phyloP scores from a whole-genome alignment of 306 rosid genomes.

The Acmispon strigosus region DNA sequence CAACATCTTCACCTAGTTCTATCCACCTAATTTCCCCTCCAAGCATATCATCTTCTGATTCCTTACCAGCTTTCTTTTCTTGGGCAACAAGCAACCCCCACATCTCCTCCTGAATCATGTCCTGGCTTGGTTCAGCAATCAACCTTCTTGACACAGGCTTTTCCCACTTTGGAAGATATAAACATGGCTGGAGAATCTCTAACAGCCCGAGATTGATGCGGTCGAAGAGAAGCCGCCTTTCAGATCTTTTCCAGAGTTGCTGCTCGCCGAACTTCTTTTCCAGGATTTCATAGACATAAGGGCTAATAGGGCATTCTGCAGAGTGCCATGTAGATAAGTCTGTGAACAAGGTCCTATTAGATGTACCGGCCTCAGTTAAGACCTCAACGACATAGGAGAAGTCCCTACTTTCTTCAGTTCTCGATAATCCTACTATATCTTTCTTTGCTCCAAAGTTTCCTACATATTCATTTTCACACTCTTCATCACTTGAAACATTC shows the following conservation, averaged over 20 bases:
- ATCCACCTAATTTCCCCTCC: slow-evolving; percentile 48
- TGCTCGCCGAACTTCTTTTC: slow-evolving; percentile 85
- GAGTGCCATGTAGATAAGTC: slow-evolving; percentile 42
- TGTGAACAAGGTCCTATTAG: slow-evolving; percentile 25
- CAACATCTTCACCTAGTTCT: slow-evolving; percentile 60
- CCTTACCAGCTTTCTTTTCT: slow-evolving; percentile 46
- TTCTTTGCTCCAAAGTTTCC: slow-evolving; percentile 25
- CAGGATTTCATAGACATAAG: slow-evolving; percentile 45
- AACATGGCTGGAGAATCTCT: slow-evolving; percentile 47
- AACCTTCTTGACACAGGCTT: slow-evolving; percentile 50
- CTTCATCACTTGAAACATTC: slow-evolving; percentile 80
- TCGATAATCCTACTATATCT: slow-evolving; percentile 26
- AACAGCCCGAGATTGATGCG: slow-evolving; percentile 50
- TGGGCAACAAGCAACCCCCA: slow-evolving; percentile 58
- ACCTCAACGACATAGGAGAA: slow-evolving; percentile 76
- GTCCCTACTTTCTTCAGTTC: slow-evolving; percentile 58
- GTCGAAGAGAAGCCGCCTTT: slow-evolving; percentile 76
- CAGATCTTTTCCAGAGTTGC: slow-evolving; percentile 63
- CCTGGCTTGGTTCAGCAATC: slow-evolving; percentile 25
- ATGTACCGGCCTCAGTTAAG: slow-evolving; percentile 48
- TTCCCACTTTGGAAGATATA: slow-evolving; percentile 47
- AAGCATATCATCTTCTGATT: slow-evolving; percentile 27
- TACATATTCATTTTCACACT: slow-evolving; percentile 32
- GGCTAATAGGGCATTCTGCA: slow-evolving; percentile 57
- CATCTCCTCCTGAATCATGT: slow-evolving; percentile 61